These are phyloP conservation scores for Elaeis oleifera DNA, from an alignment of 202 grass and related monocot species.

Conservation along the genomic window DNA sequence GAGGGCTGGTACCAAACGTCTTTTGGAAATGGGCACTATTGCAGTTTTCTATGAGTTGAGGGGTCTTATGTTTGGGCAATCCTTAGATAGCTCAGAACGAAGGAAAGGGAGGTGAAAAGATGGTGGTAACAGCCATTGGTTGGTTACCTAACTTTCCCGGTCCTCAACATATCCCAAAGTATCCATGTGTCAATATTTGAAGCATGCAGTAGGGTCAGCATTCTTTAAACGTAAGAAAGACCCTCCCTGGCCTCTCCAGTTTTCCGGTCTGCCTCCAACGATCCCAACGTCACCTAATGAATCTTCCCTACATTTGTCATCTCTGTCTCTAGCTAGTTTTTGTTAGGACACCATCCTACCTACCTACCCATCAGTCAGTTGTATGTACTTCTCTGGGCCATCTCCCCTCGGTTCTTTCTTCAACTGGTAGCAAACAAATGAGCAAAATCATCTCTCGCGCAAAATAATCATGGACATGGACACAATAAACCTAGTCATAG, in stretches of 20 bases:
- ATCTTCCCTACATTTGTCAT: too few species aligned
- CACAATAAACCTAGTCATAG: too few species aligned
- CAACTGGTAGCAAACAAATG: too few species aligned
- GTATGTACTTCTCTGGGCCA: too few species aligned
- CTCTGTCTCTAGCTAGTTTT: too few species aligned
- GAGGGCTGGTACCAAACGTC: too few species aligned
- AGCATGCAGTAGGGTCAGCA: not conserved
- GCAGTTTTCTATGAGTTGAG: not conserved
- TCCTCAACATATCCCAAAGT: not conserved
- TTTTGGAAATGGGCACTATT: not conserved
- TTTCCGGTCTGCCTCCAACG: not conserved
- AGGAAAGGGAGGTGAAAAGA: slow-evolving; percentile 3
- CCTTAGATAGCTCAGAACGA: not conserved
- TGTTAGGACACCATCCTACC: too few species aligned
- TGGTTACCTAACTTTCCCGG: not conserved
- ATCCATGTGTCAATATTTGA: not conserved
- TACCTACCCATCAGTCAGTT: too few species aligned
- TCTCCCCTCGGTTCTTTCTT: too few species aligned
- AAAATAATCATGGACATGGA: too few species aligned
- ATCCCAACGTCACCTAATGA: not conserved
- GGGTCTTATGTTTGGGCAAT: not conserved
- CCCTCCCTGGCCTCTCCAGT: too few species aligned
- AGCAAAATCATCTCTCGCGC: too few species aligned
- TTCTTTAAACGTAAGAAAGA: not conserved
- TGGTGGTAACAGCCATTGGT: not conserved